Conservation (phyloP, 768 basidiomycete genomes). For the Inosperma sp. region DNA sequence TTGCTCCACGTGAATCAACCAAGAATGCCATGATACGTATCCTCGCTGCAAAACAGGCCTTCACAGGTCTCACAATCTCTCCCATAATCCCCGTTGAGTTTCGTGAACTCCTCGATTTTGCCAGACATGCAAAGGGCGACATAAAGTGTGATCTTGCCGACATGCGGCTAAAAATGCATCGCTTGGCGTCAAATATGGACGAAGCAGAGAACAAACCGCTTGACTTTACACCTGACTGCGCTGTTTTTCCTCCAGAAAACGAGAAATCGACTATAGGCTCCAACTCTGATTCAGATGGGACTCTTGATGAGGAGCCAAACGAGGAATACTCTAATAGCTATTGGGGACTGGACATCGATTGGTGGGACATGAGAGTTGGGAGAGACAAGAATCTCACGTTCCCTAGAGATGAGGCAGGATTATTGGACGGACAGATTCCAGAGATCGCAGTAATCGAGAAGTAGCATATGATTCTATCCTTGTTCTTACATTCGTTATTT, state of each 20-base stretch:
- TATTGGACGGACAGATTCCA: not conserved
- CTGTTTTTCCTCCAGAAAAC: not conserved
- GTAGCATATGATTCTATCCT: no score
- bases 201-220: not conserved
- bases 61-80: not conserved
- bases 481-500: no score
- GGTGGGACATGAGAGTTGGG: not conserved
- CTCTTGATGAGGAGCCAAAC: not conserved
- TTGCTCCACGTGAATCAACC: not conserved
- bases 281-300: not conserved
- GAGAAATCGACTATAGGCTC: no score
- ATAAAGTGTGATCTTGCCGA: not conserved
- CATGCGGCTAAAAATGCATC: not conserved
- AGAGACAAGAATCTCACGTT: constrained; percentile 3
- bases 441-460: not conserved
- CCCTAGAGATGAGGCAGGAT: not conserved
- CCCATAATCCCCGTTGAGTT: not conserved
- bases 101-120: not conserved
- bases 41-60: not conserved
- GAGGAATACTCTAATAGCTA: constrained; percentile 5
- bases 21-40: not conserved
- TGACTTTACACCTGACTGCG: not conserved
- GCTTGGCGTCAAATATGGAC: not conserved
- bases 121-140: not conserved
- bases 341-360: not conserved